A percentile compares a stretch with the other conserved stretches of the same genome.
Evolutionary conservation across 768 basidiomycete genomes (phyloP).

Genomic region (Megacollybia marginata): DNA sequence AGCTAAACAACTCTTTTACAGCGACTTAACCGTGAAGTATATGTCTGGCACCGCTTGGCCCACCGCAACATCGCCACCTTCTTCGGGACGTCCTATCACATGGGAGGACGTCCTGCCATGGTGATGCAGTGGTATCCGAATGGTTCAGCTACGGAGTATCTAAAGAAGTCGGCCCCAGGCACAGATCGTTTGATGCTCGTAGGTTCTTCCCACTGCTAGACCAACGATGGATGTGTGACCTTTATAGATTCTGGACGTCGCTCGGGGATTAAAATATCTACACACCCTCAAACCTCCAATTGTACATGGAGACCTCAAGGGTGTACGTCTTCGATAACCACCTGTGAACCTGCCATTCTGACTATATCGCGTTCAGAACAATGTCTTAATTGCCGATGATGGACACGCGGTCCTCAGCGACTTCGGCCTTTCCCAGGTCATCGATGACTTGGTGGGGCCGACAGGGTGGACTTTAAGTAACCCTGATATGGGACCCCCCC

Average conservation of each 20-base stretch:
- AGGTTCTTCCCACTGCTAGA: conserved; percentile 7
- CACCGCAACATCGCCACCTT: conserved; percentile 42
- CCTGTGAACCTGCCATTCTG: background rate
- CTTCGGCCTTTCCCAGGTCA: conserved; percentile 33
- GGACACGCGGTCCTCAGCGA: conserved; percentile 35
- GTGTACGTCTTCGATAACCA: background rate
- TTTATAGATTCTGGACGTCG: conserved; percentile 32
- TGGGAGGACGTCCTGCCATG: conserved; percentile 26
- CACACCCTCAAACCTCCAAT: conserved; percentile 33
- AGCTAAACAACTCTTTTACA: conserved; percentile 8
- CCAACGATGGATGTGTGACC: background rate
- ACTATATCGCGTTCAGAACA: conserved; percentile 21
- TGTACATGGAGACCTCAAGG: conserved; percentile 9
- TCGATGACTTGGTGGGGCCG: conserved; percentile 20
- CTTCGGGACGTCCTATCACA: conserved; percentile 37
- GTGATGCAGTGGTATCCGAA: conserved; percentile 44
- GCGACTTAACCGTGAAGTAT: conserved; percentile 38
- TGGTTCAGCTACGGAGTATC: conserved; percentile 37
- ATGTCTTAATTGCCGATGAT: conserved; percentile 35
- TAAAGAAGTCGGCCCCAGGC: conserved; percentile 22
- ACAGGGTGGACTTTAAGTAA: conserved; percentile 22
- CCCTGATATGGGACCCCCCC: conserved; percentile 20
- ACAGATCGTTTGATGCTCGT: conserved; percentile 32
- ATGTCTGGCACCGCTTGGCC: conserved; percentile 40
- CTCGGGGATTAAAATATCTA: conserved; percentile 34